Evolutionary conservation across 2,329 filamentous ascomycete species (phyloP).

Genomic region (Calonectria montana): DNA sequence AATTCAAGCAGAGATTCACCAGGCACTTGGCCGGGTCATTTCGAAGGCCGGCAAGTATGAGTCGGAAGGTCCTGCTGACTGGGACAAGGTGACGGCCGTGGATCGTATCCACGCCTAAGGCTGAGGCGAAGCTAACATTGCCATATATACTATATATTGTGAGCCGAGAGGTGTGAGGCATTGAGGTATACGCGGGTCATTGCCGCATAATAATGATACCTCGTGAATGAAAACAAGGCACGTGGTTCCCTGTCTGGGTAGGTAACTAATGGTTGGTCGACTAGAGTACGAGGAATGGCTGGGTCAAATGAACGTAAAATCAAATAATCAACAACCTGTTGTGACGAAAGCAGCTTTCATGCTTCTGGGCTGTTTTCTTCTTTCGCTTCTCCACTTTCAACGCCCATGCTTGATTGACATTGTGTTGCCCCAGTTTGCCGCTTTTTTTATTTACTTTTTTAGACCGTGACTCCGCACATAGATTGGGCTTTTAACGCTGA

Average conservation of each 20-base stretch:
- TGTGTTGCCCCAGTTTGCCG: too few relatives aligned
- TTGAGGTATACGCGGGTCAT: neutral
- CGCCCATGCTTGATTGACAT: neutral
- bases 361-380: too few relatives aligned
- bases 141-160: neutral
- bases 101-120: constrained; percentile 44
- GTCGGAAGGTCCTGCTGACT: constrained; percentile 63
- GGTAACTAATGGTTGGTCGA: too few relatives aligned
- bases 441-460: too few relatives aligned
- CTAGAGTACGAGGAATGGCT: neutral
- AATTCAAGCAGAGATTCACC: constrained; percentile 92
- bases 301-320: neutral
- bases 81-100: constrained; percentile 55
- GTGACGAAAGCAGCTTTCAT: too few relatives aligned
- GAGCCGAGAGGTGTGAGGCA: neutral
- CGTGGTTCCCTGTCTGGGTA: neutral
- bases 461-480: neutral
- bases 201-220: neutral
- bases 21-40: constrained; percentile 84
- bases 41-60: constrained; percentile 83
- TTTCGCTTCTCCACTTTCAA: too few relatives aligned
- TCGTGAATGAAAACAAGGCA: neutral
- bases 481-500: neutral
- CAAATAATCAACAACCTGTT: neutral
- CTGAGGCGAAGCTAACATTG: neutral